Percentiles rank a stretch among this genome's conserved stretches.
Conservation (phyloP, 257 asterid genomes). For the Capsicum rhomboideum region DNA sequence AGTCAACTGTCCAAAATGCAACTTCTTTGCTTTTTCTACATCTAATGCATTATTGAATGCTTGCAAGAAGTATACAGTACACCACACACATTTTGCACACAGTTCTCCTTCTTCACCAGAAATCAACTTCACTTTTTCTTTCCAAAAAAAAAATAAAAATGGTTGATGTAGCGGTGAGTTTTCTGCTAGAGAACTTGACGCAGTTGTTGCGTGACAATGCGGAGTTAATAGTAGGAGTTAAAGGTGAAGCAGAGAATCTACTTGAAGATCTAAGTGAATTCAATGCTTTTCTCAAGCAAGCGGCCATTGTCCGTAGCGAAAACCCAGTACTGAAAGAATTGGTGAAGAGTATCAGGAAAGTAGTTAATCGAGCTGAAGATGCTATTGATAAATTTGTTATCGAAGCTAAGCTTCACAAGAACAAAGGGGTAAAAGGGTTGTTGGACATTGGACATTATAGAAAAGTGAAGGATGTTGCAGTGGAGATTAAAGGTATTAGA, state of each 20-base stretch:
- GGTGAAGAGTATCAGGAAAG: slow-evolving; percentile 1
- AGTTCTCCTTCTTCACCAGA: neutral
- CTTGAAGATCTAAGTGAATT: neutral
- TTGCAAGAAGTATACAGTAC: neutral
- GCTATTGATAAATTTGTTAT: slow-evolving; percentile 10
- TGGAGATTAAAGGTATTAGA: neutral
- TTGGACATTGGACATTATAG: neutral
- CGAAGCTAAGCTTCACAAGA: neutral
- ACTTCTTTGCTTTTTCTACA: no score
- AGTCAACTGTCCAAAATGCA: neutral
- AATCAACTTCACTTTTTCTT: neutral
- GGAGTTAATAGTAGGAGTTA: neutral
- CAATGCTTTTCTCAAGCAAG: neutral
- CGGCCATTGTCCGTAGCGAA: neutral
- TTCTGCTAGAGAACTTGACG: slow-evolving; percentile 15
- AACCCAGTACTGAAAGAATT: neutral
- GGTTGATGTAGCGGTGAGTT: neutral
- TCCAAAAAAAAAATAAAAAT: neutral
- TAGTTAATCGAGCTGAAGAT: slow-evolving; percentile 17
- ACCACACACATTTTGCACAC: neutral
- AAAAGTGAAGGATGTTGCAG: neutral
- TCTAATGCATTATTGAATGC: no score
- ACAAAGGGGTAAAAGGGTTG: neutral
- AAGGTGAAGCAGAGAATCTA: neutral
- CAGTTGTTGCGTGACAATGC: slow-evolving; percentile 7